Evolutionary conservation across 306 rosid species (phyloP), one percentile per base, ranked within the genome.

Genomic region (Spatholobus suberectus): DNA sequence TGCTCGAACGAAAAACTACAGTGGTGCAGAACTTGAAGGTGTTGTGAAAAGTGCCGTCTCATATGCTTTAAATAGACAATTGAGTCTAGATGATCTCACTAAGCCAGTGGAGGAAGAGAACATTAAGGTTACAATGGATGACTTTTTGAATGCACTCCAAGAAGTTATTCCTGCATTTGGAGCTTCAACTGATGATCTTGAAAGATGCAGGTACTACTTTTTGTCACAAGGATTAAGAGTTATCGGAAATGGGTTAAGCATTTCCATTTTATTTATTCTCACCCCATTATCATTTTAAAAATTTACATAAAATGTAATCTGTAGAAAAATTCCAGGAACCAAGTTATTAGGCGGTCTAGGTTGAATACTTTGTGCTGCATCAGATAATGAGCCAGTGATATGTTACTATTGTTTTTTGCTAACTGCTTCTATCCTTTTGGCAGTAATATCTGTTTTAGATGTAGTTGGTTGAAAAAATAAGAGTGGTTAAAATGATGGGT

Each of bases 11-110:
- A 96, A 96, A 86, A 96, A 96, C 83, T 96, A 83, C 63, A 96
- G 99, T 80, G 99, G 99, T 92, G 99, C 99, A 17, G 99, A 96
- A 91, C 97, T 96, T 81, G 98, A 96, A 91, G 99, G 99, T 85
- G 99, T 96, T 85, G 99, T 96, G 40, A 96, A 94, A 91, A 96
- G 98, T 92, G 99, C 99, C 32, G 99, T 96, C 40, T 96, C 99
- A 74, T 96, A 71, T 86, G 98, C 99, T 77, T 92, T 96, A 78
- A 94, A 96, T 89, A 90, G 97, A 84, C 99, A 94, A 84, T 76
- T 96, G 83, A 96, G 96, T 84, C 87, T 91, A 62, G 98, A 94
- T 34, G 99, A 96, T 77, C 99, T 96, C 78, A 92, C 98, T 75
- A 94, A 94, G 84, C 97, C 90, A 51, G 97, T 96, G 57, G 99